Evolutionary conservation across 805 yeast species (phyloP), one percentile per base, ranked within the genome.

Genomic region (Wickerhamomyces kurtzmanii): DNA sequence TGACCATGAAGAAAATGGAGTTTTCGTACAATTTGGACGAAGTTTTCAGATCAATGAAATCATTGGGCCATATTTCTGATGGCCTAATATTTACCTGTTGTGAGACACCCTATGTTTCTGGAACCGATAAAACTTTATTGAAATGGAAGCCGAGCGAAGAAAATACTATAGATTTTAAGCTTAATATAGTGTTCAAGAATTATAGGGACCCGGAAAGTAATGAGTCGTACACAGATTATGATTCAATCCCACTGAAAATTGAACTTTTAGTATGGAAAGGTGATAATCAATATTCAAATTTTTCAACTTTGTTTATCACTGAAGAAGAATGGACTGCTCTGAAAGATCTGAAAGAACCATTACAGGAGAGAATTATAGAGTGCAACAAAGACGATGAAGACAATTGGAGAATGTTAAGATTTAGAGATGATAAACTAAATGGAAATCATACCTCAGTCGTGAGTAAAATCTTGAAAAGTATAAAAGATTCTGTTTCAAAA

Each of bases 71-170:
- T 55, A 80, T 82, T 32, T 76, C 91, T 4, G 99, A 91, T 57
- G 99, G 99, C 1, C 65, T 91, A 16, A 84, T 91, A 34, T 83
- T 86, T 52, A 91, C 99, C 2, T 84, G 94, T 38, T 80, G 93
- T 24, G 84, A 75, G 29, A 72, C 89, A 1, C 93, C 95, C 0
- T 91, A 91, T 54, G 63, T 72, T 3, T 73, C 77, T 37, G 97
- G 97, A 10, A 89, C 97, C 1, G 97, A 91, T 51, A 67, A 73
- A 1, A 72, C 85, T 6, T 60, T 91, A 27, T 57, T 91, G 31
- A 91, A 93, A 55, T 91, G 99, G 99, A 91, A 91, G 47, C 97
- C 98, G 3, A 84, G 94, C 9, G 83, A 83, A 37, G 98, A 89
- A 52, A 93, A 91, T 43, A 80, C 96, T 0, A 72, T 93, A 24